Evolutionary conservation across 2,329 filamentous ascomycete genomes (phyloP).

Genomic region (Aspergillus intermedius): DNA sequence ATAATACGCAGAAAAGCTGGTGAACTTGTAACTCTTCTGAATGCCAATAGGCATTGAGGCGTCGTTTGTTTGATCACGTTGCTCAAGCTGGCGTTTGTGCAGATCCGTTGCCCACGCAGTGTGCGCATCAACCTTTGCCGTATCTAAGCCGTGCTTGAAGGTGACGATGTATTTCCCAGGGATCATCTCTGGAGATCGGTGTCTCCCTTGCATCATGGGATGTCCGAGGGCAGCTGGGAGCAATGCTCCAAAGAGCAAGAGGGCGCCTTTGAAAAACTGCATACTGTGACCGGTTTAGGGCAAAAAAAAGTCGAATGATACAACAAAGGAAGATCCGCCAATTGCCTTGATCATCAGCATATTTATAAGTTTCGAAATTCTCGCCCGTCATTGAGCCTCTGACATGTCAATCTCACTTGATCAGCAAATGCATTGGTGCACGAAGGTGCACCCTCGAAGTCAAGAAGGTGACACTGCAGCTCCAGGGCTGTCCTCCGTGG

Average conservation of each 20-base stretch:
- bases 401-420: neutral
- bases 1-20: conserved; percentile 38
- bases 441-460: conserved; percentile 9
- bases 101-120: conserved; percentile 15
- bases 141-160: conserved; percentile 14
- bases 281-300: conserved; percentile 7
- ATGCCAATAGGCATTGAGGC: conserved; percentile 22
- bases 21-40: conserved; percentile 39
- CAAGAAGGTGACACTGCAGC: conserved; percentile 19
- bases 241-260: conserved; percentile 17
- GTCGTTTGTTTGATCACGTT: conserved; percentile 4
- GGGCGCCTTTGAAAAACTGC: conserved; percentile 15
- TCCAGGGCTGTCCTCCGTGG: conserved; percentile 13
- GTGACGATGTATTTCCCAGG: conserved; percentile 21
- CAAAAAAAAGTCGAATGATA: neutral
- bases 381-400: neutral
- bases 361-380: neutral
- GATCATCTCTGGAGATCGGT: conserved; percentile 8
- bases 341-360: neutral
- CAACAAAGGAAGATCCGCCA: neutral
- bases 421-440: conserved; percentile 5
- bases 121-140: conserved; percentile 13
- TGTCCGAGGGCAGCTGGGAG: conserved; percentile 16
- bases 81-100: conserved; percentile 15
- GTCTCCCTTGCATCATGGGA: conserved; percentile 9